phyloP scores from a whole-genome alignment of 768 basidiomycete genomes.

The Boletales sp. region DNA sequence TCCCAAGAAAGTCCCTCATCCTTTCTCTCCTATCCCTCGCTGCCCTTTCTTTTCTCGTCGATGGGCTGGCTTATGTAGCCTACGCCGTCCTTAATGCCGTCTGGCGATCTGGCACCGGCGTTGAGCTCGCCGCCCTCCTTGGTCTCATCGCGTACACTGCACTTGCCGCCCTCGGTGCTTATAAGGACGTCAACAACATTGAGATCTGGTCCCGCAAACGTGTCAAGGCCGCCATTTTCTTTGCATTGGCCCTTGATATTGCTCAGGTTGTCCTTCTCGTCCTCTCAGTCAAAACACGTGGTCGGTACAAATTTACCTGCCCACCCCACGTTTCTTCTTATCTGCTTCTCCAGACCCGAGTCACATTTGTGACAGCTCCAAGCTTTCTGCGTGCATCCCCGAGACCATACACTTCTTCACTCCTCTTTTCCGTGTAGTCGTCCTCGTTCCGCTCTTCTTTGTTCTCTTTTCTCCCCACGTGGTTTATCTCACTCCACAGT shows the following conservation, averaged over 20 bases:
- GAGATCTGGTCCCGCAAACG: constrained; percentile 63
- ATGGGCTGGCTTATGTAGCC: constrained; percentile 70
- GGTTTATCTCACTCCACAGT: constrained; percentile 44
- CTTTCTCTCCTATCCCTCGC: constrained; percentile 64
- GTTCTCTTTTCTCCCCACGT: constrained; percentile 63
- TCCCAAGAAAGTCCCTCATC: constrained; percentile 76
- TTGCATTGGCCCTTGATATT: constrained; percentile 58
- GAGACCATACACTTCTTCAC: constrained; percentile 50
- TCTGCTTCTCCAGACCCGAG: constrained; percentile 11
- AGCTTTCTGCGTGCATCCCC: constrained; percentile 28
- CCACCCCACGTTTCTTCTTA: not conserved
- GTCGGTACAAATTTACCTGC: constrained; percentile 22
- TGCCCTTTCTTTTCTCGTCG: constrained; percentile 71
- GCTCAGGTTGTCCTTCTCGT: constrained; percentile 54
- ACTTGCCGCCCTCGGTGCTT: constrained; percentile 71
- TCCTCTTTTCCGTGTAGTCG: constrained; percentile 61
- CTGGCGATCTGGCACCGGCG: constrained; percentile 63
- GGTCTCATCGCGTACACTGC: constrained; percentile 71
- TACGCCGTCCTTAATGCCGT: constrained; percentile 59
- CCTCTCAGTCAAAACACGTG: constrained; percentile 34
- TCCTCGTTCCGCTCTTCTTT: constrained; percentile 57
- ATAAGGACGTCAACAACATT: constrained; percentile 72
- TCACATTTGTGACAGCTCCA: constrained; percentile 18
- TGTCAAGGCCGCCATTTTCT: constrained; percentile 50
- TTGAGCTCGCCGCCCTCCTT: constrained; percentile 63